A percentile compares a stretch with the other conserved stretches of the same genome.
Conservation (phyloP, 2,329 filamentous ascomycete genomes). For the Fonsecaea nubica region DNA sequence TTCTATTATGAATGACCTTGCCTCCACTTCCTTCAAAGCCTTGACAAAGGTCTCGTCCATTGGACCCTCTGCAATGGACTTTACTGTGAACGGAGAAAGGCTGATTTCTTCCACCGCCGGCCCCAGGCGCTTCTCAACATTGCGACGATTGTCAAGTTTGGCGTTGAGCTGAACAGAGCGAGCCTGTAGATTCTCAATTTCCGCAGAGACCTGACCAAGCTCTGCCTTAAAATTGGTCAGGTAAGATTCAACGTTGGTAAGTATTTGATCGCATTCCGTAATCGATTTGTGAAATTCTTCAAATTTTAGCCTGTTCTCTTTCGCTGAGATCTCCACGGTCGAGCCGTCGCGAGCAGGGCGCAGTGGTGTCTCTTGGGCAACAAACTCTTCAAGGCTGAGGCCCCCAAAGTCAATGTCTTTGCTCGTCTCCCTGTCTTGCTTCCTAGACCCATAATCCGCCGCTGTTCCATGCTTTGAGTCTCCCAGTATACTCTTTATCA, state of each 20-base stretch:
- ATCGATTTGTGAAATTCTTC: constrained; percentile 92
- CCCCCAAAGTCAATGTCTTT: constrained; percentile 79
- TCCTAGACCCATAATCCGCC: constrained; percentile 29
- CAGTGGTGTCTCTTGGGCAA: constrained; percentile 51
- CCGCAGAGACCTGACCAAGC: constrained; percentile 86
- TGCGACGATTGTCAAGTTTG: constrained; percentile 84
- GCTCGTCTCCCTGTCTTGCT: constrained; percentile 39
- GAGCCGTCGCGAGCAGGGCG: constrained; percentile 74
- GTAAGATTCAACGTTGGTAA: constrained; percentile 91
- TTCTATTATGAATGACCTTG: constrained; percentile 74
- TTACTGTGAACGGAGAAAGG: constrained; percentile 81
- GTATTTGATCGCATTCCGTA: constrained; percentile 82
- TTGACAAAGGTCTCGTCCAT: constrained; percentile 91
- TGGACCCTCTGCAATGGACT: constrained; percentile 82
- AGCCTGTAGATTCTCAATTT: constrained; percentile 91
- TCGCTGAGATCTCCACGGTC: constrained; percentile 61
- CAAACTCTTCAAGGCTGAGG: constrained; percentile 76
- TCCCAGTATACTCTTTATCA: constrained; percentile 67
- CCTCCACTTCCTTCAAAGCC: constrained; percentile 82
- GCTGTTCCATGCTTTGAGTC: constrained; percentile 19
- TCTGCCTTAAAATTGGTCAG: constrained; percentile 92
- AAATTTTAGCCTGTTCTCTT: constrained; percentile 81
- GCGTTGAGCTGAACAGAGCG: constrained; percentile 83
- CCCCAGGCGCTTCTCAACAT: constrained; percentile 84
- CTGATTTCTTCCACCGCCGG: constrained; percentile 92